A percentile compares a stretch with the other conserved stretches of the same genome.
Conservation (phyloP, 23 red algal species). For the Pyropia haitanensis region DNA sequence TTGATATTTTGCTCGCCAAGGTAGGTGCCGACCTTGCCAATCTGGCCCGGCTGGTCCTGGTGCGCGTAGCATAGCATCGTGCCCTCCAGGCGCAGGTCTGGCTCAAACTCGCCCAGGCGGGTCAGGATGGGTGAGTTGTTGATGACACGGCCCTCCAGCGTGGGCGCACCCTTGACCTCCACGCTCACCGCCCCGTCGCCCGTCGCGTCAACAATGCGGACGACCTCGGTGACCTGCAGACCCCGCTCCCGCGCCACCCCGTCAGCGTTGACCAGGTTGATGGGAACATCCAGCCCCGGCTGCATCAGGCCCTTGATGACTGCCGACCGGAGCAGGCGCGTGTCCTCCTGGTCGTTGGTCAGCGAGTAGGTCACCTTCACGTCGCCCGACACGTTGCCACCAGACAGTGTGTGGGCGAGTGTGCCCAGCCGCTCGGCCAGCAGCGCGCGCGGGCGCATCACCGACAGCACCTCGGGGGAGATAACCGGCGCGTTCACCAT, state of each 20-base stretch:
- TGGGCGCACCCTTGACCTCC: conserved; percentile 44
- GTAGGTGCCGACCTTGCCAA: conserved; percentile 78
- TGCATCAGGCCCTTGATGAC: conserved; percentile 82
- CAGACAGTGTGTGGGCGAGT: conserved; percentile 62
- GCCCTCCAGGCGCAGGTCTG: conserved; percentile 77
- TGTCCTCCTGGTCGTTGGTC: conserved; percentile 42
- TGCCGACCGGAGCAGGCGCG: conserved; percentile 75
- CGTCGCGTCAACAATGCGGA: conserved; percentile 10
- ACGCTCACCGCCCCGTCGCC: conserved; percentile 43
- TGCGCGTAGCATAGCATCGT: conserved; percentile 81
- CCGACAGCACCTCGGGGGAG: conserved; percentile 55
- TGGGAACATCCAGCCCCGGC: conserved; percentile 37
- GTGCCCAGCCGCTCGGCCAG: conserved; percentile 70
- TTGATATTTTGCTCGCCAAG: conserved; percentile 87
- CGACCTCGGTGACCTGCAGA: conserved; percentile 63
- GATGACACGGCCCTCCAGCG: conserved; percentile 68
- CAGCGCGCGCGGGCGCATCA: conserved; percentile 61
- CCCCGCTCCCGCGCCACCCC: conserved; percentile 48
- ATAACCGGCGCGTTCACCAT: conserved; percentile 92
- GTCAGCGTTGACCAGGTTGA: conserved; percentile 96
- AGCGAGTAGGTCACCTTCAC: conserved; percentile 60
- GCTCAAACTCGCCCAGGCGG: conserved; percentile 75
- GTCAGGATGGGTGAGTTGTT: conserved; percentile 72
- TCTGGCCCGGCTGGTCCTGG: conserved; percentile 78
- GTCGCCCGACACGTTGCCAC: conserved; percentile 38